Base-by-base conservation (phyloP, 2,329 filamentous ascomycete species). In the Botrytis tulipae region DNA sequence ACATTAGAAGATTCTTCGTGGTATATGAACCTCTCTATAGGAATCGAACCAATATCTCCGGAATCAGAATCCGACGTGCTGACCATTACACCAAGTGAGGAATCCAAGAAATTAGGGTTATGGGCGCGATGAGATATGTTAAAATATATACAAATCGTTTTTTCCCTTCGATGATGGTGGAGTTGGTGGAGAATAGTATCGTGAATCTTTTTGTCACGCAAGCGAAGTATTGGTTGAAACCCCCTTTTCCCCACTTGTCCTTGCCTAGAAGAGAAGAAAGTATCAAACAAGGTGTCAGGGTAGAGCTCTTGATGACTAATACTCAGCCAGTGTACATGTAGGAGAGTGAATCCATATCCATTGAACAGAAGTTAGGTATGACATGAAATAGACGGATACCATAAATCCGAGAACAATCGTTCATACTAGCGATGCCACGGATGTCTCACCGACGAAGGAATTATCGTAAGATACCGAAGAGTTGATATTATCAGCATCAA, bases 31-130 rank as follows among this genome's bases (percentile, higher is more conserved):
- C 66, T 68, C 48, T 42, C 35, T 57, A 72, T 72, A 72, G 71
- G 71, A 72, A 72, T 72, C 71, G 63, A 69, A 69, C 71, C 71
- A 72, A 72, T 60, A 72, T 72, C 71, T 72, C 71, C 71, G 62
- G 71, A 72, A 72, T 72, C 71, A 72, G 71, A 72, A 72, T 72
- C 71, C 71, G 71, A 69, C 32, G 62, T 68, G 70, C 70, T 72
- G 42, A 72, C 62, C 70, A 60, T 72, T 72, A 72, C 62, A 71
- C 60, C 60, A 67, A 54, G 46, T 51, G 46, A 67, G 62, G 62
- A 2, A 3, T 46, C 0, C 20, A 3, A 0, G 46, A 48, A 7
- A 14, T 32, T 3, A 9, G 1, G 6, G 18, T 18, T 32, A 8
- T 9, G 12, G n/a, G 4, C 14, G 0, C n/a, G 3, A 9, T 6